Percentiles rank a stretch among this genome's conserved stretches.
phyloP scores from a whole-genome alignment of 768 basidiomycete genomes.

The Russula emetica region DNA sequence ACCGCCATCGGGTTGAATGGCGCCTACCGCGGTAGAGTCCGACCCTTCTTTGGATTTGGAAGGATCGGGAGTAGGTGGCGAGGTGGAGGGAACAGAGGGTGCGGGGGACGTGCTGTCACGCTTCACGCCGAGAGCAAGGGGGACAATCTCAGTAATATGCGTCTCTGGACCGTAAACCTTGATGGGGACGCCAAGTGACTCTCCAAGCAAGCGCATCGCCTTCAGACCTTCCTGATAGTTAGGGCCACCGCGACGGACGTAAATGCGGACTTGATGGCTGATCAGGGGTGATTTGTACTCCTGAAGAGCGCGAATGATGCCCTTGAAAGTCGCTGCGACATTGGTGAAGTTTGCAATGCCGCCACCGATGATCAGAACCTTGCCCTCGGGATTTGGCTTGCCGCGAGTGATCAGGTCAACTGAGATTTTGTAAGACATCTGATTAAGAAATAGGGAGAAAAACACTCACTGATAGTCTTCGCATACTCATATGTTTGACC shows the following conservation, averaged over 20 bases:
- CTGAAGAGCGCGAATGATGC: constrained; percentile 95
- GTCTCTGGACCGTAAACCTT: constrained; percentile 97
- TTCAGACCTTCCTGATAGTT: constrained; percentile 99
- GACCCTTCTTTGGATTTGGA: constrained; percentile 37
- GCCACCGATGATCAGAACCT: constrained; percentile 98
- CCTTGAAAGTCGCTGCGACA: constrained; percentile 99
- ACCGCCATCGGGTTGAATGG: constrained; percentile 71
- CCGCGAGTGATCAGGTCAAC: constrained; percentile 96
- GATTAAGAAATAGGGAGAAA: neutral
- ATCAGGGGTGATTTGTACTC: constrained; percentile 86
- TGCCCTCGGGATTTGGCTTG: constrained; percentile 76
- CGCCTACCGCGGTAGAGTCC: constrained; percentile 47
- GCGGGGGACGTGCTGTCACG: constrained; percentile 42
- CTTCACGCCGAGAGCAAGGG: constrained; percentile 90
- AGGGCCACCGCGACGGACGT: constrained; percentile 95
- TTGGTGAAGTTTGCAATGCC: constrained; percentile 99
- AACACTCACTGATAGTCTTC: constrained; percentile 83
- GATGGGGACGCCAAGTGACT: constrained; percentile 96
- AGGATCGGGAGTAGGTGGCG: constrained; percentile 45
- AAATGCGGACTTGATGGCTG: constrained; percentile 85
- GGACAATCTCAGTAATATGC: constrained; percentile 97
- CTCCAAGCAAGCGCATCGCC: constrained; percentile 96
- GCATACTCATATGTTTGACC: constrained; percentile 99
- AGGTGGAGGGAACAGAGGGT: constrained; percentile 43
- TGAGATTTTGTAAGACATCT: constrained; percentile 30